Evolutionary conservation across 345 rosid genomes (phyloP).

Genomic region (Mallotus nudiflorus): DNA sequence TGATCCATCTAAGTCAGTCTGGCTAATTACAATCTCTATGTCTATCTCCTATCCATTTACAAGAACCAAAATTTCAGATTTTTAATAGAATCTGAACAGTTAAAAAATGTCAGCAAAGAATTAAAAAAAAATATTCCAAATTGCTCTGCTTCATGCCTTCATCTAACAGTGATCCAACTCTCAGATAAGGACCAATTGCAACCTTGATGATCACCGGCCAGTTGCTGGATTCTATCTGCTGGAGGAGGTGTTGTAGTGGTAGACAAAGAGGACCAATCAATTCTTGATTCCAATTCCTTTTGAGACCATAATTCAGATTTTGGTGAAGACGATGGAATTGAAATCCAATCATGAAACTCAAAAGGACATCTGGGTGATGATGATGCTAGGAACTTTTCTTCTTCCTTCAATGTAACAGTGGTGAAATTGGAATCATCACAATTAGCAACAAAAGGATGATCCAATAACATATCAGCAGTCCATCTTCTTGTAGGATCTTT

Average conservation of each 20-base stretch:
- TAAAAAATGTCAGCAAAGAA: background rate
- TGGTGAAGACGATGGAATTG: conserved; percentile 8
- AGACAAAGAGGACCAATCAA: background rate
- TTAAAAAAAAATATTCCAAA: background rate
- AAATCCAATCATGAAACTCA: conserved; percentile 23
- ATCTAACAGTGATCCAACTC: conserved; percentile 21
- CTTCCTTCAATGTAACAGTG: conserved; percentile 10
- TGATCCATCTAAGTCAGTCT: conserved; percentile 4
- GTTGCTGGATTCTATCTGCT: conserved; percentile 24
- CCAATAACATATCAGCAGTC: conserved; percentile 38
- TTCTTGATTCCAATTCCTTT: background rate
- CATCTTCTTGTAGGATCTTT: conserved; percentile 31
- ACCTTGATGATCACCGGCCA: background rate
- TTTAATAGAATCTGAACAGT: conserved; percentile 1
- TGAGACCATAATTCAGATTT: conserved; percentile 10
- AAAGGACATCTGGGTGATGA: conserved; percentile 26
- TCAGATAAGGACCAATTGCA: conserved; percentile 16
- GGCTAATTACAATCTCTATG: background rate
- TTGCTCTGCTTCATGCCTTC: conserved; percentile 3
- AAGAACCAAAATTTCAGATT: background rate
- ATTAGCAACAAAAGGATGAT: conserved; percentile 31
- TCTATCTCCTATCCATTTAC: background rate
- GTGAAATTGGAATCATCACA: too few species aligned
- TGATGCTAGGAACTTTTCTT: background rate
- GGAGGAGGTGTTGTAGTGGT: background rate